These are phyloP conservation scores for Magnolia kwangsiensis DNA, from an alignment of 164 flowering plant genomes.

Conservation along the genomic window DNA sequence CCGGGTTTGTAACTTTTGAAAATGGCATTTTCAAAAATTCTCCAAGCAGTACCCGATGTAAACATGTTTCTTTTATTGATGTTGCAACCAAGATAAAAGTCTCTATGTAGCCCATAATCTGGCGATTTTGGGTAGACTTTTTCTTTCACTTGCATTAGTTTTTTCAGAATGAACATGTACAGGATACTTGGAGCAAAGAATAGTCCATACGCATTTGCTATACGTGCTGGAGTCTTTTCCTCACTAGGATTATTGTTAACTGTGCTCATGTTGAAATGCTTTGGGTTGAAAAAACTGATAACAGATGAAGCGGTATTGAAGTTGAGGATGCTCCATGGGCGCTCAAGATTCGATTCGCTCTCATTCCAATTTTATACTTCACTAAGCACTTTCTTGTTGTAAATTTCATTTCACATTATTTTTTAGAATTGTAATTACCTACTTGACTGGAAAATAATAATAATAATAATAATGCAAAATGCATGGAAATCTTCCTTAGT, in stretches of 20 bases:
- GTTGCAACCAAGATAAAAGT: conserved; percentile 63
- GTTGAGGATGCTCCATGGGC: conserved; percentile 14
- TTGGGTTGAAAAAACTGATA: conserved; percentile 67
- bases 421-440: too few relatives aligned
- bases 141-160: conserved; percentile 78
- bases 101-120: conserved; percentile 80
- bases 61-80: background rate
- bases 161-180: conserved; percentile 91
- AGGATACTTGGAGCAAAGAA: conserved; percentile 75
- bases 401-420: background rate
- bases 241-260: conserved; percentile 55
- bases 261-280: conserved; percentile 53
- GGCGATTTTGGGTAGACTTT: conserved; percentile 86
- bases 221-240: conserved; percentile 56
- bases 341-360: too few relatives aligned
- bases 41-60: background rate
- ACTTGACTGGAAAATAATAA: background rate
- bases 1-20: too few relatives aligned
- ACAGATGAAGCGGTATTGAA: conserved; percentile 67
- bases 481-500: too few relatives aligned
- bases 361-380: too few relatives aligned
- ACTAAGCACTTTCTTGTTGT: background rate
- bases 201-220: conserved; percentile 83
- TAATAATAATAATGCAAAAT: too few relatives aligned
- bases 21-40: background rate